A percentile compares a stretch with the other conserved stretches of the same genome.
phyloP scores from a whole-genome alignment of 495 filamentous ascomycete genomes.

The Penicillium maclennaniae region DNA sequence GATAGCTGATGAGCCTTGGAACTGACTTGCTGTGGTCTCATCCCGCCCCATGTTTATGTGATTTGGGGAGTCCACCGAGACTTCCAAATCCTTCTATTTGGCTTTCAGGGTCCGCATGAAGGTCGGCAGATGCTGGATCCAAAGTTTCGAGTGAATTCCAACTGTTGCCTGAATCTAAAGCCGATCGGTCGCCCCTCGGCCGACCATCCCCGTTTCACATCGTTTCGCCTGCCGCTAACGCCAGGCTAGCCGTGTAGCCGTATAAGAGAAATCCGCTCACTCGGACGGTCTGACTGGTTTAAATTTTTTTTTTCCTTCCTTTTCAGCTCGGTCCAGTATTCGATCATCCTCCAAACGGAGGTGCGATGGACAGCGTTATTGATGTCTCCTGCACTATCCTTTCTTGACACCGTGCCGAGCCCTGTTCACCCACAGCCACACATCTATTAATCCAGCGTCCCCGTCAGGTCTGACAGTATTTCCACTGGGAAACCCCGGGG shows the following conservation, averaged over 20 bases:
- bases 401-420: slow-evolving; percentile 4
- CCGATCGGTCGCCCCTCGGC: slow-evolving; percentile 17
- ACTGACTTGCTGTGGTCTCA: slow-evolving; percentile 7
- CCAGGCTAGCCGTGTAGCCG: slow-evolving; percentile 1
- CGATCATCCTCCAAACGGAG: not conserved
- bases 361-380: slow-evolving; percentile 8
- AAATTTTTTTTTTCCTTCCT: not conserved
- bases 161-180: not conserved
- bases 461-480: not conserved
- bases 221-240: slow-evolving; percentile 3
- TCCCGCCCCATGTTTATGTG: slow-evolving; percentile 5
- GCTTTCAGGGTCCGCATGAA: not conserved
- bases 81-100: not conserved
- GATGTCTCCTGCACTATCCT: not conserved
- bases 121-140: not conserved
- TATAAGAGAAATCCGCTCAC: slow-evolving; percentile 5
- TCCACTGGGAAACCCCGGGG: not conserved
- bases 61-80: slow-evolving; percentile 1
- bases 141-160: not conserved
- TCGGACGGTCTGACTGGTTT: not conserved
- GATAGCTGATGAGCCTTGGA: not conserved
- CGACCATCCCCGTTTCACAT: slow-evolving; percentile 13
- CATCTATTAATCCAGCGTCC: not conserved
- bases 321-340: not conserved
- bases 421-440: slow-evolving; percentile 7